Conservation (phyloP, 495 filamentous ascomycete species). For the Neurospora sublineolata region DNA sequence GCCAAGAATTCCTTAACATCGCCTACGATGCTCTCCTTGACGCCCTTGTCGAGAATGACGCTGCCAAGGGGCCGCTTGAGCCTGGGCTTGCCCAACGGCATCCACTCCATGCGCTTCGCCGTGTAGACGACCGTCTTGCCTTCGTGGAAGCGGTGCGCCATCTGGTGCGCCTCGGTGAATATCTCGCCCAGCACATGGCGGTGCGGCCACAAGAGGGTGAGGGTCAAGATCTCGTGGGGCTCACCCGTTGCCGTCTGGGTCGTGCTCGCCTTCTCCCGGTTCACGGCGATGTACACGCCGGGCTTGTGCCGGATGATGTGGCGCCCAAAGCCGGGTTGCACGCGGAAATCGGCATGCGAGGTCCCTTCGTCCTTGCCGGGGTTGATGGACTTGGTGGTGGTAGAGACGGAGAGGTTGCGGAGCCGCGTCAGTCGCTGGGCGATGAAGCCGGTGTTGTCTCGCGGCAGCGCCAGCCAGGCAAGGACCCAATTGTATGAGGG, state of each 20-base stretch:
- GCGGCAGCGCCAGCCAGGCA: constrained; percentile 82
- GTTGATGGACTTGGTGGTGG: constrained; percentile 45
- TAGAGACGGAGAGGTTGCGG: constrained; percentile 37
- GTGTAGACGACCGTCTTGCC: constrained; percentile 94
- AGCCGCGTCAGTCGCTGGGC: constrained; percentile 37
- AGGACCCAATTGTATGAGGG: constrained; percentile 90
- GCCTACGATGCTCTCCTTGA: constrained; percentile 73
- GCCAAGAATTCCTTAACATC: constrained; percentile 78
- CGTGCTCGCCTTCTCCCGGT: constrained; percentile 67
- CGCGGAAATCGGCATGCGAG: constrained; percentile 64
- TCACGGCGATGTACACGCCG: constrained; percentile 68
- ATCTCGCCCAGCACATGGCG: constrained; percentile 77
- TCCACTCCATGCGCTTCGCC: constrained; percentile 68
- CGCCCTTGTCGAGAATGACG: constrained; percentile 74
- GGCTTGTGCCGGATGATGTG: constrained; percentile 79
- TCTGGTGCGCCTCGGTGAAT: constrained; percentile 70
- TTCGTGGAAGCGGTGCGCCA: constrained; percentile 65
- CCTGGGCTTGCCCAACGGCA: constrained; percentile 74
- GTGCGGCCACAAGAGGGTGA: constrained; percentile 83
- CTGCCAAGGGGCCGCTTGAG: constrained; percentile 80
- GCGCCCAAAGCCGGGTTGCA: constrained; percentile 82
- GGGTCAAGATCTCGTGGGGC: constrained; percentile 86
- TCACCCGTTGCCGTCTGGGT: constrained; percentile 63
- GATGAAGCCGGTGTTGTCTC: constrained; percentile 38
- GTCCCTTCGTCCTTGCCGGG: constrained; percentile 52